Percentiles rank a stretch among this genome's conserved stretches.
phyloP scores from a whole-genome alignment of 2,329 filamentous ascomycete genomes.

The Gnomoniopsis smithogilvyi region DNA sequence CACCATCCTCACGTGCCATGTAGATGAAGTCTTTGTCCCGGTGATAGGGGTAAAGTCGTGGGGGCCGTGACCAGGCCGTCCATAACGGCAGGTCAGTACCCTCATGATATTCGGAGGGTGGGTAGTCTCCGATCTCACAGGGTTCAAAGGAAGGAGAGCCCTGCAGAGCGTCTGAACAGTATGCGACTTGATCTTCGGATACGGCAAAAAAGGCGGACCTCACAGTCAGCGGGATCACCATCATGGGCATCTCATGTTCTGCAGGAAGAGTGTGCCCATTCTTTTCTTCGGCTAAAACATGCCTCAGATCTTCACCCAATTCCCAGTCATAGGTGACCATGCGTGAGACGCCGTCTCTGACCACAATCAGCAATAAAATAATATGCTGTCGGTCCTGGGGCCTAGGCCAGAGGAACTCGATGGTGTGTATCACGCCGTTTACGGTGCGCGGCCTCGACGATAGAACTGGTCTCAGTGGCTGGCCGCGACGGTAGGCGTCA shows the following conservation, averaged over 20 bases:
- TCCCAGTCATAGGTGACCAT: slow-evolving; percentile 63
- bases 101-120: slow-evolving; percentile 42
- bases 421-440: slow-evolving; percentile 74
- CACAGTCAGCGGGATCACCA: slow-evolving; percentile 70
- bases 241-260: slow-evolving; percentile 57
- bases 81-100: slow-evolving; percentile 59
- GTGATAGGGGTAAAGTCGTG: slow-evolving; percentile 61
- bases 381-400: slow-evolving; percentile 65
- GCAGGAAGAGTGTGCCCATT: slow-evolving; percentile 47
- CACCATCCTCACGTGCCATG: slow-evolving; percentile 82
- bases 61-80: slow-evolving; percentile 80
- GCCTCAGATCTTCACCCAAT: slow-evolving; percentile 42
- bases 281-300: slow-evolving; percentile 44
- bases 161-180: slow-evolving; percentile 53
- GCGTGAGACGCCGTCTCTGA: slow-evolving; percentile 44
- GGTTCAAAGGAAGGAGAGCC: slow-evolving; percentile 46
- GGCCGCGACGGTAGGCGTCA: slow-evolving; percentile 41
- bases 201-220: slow-evolving; percentile 69
- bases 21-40: slow-evolving; percentile 75
- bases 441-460: slow-evolving; percentile 42
- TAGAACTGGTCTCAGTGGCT: slow-evolving; percentile 58
- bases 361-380: slow-evolving; percentile 68
- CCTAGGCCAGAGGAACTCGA: slow-evolving; percentile 79
- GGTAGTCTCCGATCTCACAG: slow-evolving; percentile 38
- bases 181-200: slow-evolving; percentile 55